Evolutionary conservation across 2,329 filamentous ascomycete genomes (phyloP).

Genomic region (Trichothecium sympodiale): DNA sequence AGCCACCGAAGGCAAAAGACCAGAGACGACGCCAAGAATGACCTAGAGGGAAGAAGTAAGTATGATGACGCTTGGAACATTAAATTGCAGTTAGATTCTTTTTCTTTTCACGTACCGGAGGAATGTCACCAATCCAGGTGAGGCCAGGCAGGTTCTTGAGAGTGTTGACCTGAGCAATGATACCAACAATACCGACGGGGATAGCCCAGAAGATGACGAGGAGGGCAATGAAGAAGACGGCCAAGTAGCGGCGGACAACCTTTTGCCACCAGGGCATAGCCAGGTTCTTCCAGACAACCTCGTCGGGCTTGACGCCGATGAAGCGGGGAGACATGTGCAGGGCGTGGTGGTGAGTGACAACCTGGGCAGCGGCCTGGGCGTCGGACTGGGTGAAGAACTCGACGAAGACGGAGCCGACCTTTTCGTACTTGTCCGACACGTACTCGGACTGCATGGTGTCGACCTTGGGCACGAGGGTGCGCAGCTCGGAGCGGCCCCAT

Average conservation of each 20-base stretch:
- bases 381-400: constrained; percentile 76
- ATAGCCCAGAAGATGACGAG: constrained; percentile 80
- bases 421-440: constrained; percentile 49
- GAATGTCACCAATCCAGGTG: constrained; percentile 62
- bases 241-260: constrained; percentile 54
- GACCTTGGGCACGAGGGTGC: constrained; percentile 51
- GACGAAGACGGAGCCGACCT: constrained; percentile 73
- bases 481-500: constrained; percentile 54
- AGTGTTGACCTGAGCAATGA: constrained; percentile 72
- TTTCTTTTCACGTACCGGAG: constrained; percentile 29
- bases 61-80: not conserved
- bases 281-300: constrained; percentile 81
- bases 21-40: constrained; percentile 71
- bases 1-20: constrained; percentile 68
- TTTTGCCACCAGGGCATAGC: constrained; percentile 60
- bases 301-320: constrained; percentile 67
- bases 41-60: constrained; percentile 8
- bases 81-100: too few relatives aligned
- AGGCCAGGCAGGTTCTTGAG: constrained; percentile 60
- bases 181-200: constrained; percentile 67
- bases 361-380: constrained; percentile 78
- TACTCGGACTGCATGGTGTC: constrained; percentile 54
- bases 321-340: constrained; percentile 76
- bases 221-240: constrained; percentile 55
- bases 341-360: constrained; percentile 67